These are phyloP conservation scores for Casuarina equisetifolia DNA, from an alignment of 306 rosid species.

Conservation along the genomic window DNA sequence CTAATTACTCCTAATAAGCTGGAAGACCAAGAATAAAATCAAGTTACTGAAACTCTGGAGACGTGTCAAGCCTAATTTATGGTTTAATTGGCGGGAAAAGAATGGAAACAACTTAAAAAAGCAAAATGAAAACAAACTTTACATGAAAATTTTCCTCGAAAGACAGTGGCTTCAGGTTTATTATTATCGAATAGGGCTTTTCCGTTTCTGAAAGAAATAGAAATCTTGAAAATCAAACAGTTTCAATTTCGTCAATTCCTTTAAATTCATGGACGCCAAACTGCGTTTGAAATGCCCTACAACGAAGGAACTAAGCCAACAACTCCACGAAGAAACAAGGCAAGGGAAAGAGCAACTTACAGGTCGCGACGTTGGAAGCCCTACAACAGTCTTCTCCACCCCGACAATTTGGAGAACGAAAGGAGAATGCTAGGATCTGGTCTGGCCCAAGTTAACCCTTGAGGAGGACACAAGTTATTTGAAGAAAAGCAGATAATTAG, in stretches of 20 bases:
- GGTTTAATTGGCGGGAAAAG: background rate
- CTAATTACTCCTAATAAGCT: background rate
- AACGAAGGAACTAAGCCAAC: background rate
- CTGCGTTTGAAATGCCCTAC: background rate
- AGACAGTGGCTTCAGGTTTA: background rate
- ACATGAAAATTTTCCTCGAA: background rate
- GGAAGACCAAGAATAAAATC: background rate
- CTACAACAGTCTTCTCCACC: background rate
- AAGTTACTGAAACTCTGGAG: background rate
- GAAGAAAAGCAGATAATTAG: too few relatives aligned
- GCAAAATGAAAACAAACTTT: background rate
- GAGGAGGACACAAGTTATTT: too few relatives aligned
- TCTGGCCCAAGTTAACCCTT: too few relatives aligned
- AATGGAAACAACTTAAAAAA: background rate
- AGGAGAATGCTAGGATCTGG: too few relatives aligned
- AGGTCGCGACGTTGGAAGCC: background rate
- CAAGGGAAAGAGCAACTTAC: conserved; percentile 1
- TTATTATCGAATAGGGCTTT: background rate
- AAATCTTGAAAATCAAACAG: background rate
- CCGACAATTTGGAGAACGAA: background rate
- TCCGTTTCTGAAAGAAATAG: background rate
- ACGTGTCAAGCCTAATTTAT: background rate
- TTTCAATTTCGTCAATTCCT: background rate
- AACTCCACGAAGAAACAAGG: background rate
- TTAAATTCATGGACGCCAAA: background rate